Conservation (phyloP, 768 basidiomycete species). For the Exsudoporus frostii region DNA sequence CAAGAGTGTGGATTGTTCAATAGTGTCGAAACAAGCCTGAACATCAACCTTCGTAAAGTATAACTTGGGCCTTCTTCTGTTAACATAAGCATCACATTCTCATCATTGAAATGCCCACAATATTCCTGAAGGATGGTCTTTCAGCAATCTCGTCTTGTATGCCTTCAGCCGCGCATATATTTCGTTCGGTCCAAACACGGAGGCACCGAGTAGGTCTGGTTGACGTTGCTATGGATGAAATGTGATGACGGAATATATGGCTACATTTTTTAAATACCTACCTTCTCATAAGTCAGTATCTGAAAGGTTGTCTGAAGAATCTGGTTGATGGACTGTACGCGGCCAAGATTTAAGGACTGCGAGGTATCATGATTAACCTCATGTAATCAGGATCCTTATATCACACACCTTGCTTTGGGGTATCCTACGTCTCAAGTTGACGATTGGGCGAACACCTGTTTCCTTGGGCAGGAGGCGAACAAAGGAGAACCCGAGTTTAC, state of each 20-base stretch:
- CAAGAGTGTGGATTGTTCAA: slow-evolving; percentile 83
- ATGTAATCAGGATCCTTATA: neutral
- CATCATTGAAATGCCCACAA: slow-evolving; percentile 44
- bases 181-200: slow-evolving; percentile 80
- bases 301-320: slow-evolving; percentile 81
- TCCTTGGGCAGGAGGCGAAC: slow-evolving; percentile 92
- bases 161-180: slow-evolving; percentile 71
- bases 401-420: slow-evolving; percentile 35
- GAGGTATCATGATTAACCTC: neutral
- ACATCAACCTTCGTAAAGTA: slow-evolving; percentile 98
- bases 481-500: slow-evolving; percentile 79
- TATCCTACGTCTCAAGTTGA: slow-evolving; percentile 71
- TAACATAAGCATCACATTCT: neutral
- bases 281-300: slow-evolving; percentile 87
- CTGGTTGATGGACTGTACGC: slow-evolving; percentile 77
- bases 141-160: slow-evolving; percentile 56
- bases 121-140: slow-evolving; percentile 36
- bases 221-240: slow-evolving; percentile 49
- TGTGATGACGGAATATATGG: neutral
- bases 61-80: slow-evolving; percentile 63
- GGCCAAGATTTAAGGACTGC: slow-evolving; percentile 31
- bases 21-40: slow-evolving; percentile 94
- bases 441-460: slow-evolving; percentile 90
- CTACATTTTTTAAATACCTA: slow-evolving; percentile 22
- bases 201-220: slow-evolving; percentile 67